phyloP scores from a whole-genome alignment of 148 eudicot genomes.

The Vaccinium corymbosum region DNA sequence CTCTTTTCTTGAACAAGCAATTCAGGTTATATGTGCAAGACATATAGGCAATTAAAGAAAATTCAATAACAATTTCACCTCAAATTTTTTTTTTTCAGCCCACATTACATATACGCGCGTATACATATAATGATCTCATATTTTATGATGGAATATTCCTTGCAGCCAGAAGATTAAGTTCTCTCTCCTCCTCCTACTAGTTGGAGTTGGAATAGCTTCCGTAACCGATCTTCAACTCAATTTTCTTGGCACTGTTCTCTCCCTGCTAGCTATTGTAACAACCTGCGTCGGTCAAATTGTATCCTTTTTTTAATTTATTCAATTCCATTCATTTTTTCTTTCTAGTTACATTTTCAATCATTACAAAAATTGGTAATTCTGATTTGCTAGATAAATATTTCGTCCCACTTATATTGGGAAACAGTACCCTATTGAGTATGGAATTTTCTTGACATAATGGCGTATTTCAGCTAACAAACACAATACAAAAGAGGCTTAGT shows the following conservation, averaged over 20 bases:
- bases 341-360: too few species aligned
- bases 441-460: constrained; percentile 14
- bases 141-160: not conserved
- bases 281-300: constrained; percentile 96
- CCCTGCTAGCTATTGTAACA: constrained; percentile 75
- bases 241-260: constrained; percentile 68
- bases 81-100: not conserved
- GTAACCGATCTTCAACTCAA: constrained; percentile 90
- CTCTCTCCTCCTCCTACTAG: constrained; percentile 57
- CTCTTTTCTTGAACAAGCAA: constrained; percentile 76
- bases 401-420: not conserved
- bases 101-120: not conserved
- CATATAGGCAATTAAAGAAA: not conserved
- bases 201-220: constrained; percentile 91
- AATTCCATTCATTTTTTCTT: not conserved
- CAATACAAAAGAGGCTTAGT: constrained; percentile 80
- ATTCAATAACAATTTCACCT: not conserved
- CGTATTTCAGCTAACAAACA: constrained; percentile 66
- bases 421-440: not conserved
- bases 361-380: too few species aligned
- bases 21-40: constrained; percentile 46
- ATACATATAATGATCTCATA: not conserved
- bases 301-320: constrained; percentile 28
- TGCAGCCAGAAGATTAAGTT: constrained; percentile 78
- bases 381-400: not conserved